Evolutionary conservation across 768 basidiomycete genomes (phyloP).

Genomic region (Hortiboletus campestris): DNA sequence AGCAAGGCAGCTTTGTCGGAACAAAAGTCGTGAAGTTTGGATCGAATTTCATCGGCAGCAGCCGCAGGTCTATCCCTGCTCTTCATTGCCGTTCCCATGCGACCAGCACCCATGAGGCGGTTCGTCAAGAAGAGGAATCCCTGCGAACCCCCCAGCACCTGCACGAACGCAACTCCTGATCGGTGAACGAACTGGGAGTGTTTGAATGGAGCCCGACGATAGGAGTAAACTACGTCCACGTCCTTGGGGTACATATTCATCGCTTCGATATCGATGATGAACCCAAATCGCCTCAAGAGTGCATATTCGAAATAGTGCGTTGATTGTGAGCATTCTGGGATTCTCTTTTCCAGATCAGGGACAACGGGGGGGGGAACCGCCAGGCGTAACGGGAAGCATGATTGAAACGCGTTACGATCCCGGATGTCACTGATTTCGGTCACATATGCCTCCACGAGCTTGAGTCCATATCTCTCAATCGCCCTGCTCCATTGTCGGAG

Average conservation of each 20-base stretch:
- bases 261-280: slow-evolving; percentile 83
- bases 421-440: slow-evolving; percentile 87
- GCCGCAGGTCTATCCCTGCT: slow-evolving; percentile 56
- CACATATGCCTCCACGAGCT: slow-evolving; percentile 91
- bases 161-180: slow-evolving; percentile 86
- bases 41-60: slow-evolving; percentile 60
- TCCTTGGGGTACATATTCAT: slow-evolving; percentile 71
- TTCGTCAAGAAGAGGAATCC: slow-evolving; percentile 92
- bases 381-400: slow-evolving; percentile 82
- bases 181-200: slow-evolving; percentile 93
- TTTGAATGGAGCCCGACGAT: slow-evolving; percentile 72
- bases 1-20: slow-evolving; percentile 50
- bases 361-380: slow-evolving; percentile 71
- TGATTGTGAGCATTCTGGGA: slow-evolving; percentile 65
- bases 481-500: slow-evolving; percentile 77
- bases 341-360: slow-evolving; percentile 61
- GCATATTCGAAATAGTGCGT: slow-evolving; percentile 80
- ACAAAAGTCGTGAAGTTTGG: slow-evolving; percentile 64
- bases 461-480: slow-evolving; percentile 87
- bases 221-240: slow-evolving; percentile 86
- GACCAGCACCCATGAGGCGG: slow-evolving; percentile 71
- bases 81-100: slow-evolving; percentile 54
- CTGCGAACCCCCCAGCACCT: slow-evolving; percentile 73
- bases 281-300: slow-evolving; percentile 72
- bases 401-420: slow-evolving; percentile 86